Evolutionary conservation across 1,284 basidiomycete genomes (phyloP), one percentile per base, ranked within the genome.

Genomic region (Ganoderma meredithae): DNA sequence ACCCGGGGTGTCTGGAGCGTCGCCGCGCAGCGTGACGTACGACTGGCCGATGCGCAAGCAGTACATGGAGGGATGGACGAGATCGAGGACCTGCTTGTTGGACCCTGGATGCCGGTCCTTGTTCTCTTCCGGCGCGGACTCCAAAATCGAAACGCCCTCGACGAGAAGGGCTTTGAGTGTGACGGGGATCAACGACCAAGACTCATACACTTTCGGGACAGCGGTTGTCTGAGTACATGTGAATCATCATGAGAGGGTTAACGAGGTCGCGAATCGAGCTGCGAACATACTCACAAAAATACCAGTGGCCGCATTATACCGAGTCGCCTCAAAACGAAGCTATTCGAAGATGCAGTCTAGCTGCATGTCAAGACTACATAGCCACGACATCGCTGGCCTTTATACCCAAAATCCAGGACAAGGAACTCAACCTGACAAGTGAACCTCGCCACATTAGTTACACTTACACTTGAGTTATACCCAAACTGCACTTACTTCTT

Each of bases 231-330:
- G 10, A 2, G 41, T 9, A 4, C n/a, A 39, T 10, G 19, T 4
- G 13, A 25, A 4, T 12, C 10, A 8, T 9, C 4, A 25, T 6
- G 15, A n/a, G 44, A 47, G n/a, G 10, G 8, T 47, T 36, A 7
- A 9, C 36, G 9, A 36, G 22, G 59, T n/a, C 3, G 8, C 25
- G 1, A 44, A 47, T 7, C 31, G n/a, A 2, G 17, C 8, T 7
- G 25, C 13, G 10, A 22, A 12, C n/a, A 12, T 13, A 40, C 66
- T 53, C 9, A 70, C 79, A 69, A 78, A 81, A 83, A 64, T 64
- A 1, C 62, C 44, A 5, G 36, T 60, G 8, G 39, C 36, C 9
- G 22, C 5, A 13, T 59, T 56, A 1, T 22, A 13, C 17, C 43
- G n/a, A 7, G 27, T 15, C 17, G 66, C 56, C 8, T 15, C 27